Evolutionary conservation across 2,329 filamentous ascomycete genomes (phyloP), one percentile per base, ranked within the genome.

Genomic region (Aspergillus ruber): DNA sequence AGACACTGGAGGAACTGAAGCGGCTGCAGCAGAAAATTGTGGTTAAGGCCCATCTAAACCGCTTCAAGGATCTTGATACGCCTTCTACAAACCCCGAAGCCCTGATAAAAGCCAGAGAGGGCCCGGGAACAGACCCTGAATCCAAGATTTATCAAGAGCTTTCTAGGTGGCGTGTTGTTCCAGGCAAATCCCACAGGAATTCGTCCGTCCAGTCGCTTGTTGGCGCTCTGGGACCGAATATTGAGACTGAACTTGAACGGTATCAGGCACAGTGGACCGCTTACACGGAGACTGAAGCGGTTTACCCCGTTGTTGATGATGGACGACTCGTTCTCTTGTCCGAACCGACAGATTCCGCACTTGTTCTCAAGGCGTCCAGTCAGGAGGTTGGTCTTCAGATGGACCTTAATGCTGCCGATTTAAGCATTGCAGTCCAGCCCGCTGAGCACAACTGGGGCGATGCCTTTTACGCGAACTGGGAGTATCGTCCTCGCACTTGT

Each of bases 101-200:
- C 10, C 54, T 64, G 20, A 35, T 43, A 5, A 56, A 45, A 20
- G 59, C 53, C n/a, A 53, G 61, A 45, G 50, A 61, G 15, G 64
- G 65, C 13, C 57, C 60, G 20, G 64, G 63, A 3, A 54, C 52
- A 0, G 55, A 66, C 42, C 52, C 49, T 12, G 38, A 41, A 6
- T 61, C 61, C 12, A 36, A 48, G 12, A 43, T 60, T 8, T 60
- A 56, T 42, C 20, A 50, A 8, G 27, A 45, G 6, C 54, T 64
- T 17, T 48, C 35, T 21, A 45, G 44, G 13, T 18, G 44, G 35
- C 48, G 52, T 33, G 33, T 42, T 15, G 32, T 43, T 33, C 20
- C 45, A 43, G 44, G 23, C 20, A 40, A 18, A 12, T 25, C 20
- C 15, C 35, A 38, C 15, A 29, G 25, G 12, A 38, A 38, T 38